phyloP scores from a whole-genome alignment of 768 basidiomycete species.

The Panus rudis region DNA sequence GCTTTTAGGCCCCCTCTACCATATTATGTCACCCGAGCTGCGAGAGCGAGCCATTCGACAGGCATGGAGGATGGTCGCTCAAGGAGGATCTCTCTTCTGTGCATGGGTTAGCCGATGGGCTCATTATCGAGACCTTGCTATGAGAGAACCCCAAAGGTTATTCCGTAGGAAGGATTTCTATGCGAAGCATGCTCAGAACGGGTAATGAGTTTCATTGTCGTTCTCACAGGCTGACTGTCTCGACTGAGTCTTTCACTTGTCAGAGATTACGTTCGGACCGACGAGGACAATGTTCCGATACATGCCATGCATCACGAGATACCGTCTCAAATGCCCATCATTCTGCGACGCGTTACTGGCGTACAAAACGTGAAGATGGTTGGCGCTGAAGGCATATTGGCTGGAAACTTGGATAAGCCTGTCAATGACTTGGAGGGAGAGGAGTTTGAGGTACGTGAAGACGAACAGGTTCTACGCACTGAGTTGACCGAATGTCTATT shows the following conservation, averaged over 20 bases:
- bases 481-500: background rate
- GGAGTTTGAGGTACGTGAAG: conserved; percentile 8
- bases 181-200: conserved; percentile 7
- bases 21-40: conserved; percentile 9
- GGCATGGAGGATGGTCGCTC: conserved; percentile 12
- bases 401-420: conserved; percentile 9
- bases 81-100: conserved; percentile 9
- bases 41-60: conserved; percentile 9
- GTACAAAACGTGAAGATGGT: conserved; percentile 8
- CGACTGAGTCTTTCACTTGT: background rate
- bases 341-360: conserved; percentile 6
- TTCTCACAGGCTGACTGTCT: background rate
- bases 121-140: conserved; percentile 14
- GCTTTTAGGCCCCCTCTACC: conserved; percentile 17
- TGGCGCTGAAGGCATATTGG: conserved; percentile 13
- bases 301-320: conserved; percentile 11
- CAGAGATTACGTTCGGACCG: conserved; percentile 4
- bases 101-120: conserved; percentile 14
- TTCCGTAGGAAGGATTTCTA: conserved; percentile 10
- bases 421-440: conserved; percentile 12
- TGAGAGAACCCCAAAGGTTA: conserved; percentile 9
- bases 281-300: background rate
- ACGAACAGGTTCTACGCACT: too few species aligned
- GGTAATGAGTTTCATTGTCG: conserved; percentile 2
- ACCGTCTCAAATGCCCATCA: conserved; percentile 8